Evolutionary conservation across 148 eudicot genomes (phyloP).

Genomic region (Diospyros lotus): DNA sequence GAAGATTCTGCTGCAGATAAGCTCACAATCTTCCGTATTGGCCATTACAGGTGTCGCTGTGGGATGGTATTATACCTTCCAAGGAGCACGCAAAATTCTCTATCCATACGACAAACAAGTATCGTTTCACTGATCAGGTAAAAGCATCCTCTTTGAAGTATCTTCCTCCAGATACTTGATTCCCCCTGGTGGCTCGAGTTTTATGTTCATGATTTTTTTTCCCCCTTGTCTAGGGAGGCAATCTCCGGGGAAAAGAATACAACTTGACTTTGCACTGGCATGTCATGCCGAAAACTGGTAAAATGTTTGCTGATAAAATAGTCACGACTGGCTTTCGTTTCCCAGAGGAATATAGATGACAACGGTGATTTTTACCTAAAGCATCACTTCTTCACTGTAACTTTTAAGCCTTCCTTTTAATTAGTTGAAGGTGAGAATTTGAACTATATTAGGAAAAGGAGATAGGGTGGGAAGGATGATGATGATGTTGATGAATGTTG

Average conservation of each 20-base stretch:
- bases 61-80: slow-evolving; percentile 89
- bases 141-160: not conserved
- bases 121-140: slow-evolving; percentile 81
- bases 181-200: not conserved
- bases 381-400: not conserved
- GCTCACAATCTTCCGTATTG: not conserved
- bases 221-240: slow-evolving; percentile 51
- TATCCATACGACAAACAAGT: slow-evolving; percentile 76
- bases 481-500: not conserved
- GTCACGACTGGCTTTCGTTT: slow-evolving; percentile 64
- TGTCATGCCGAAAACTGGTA: slow-evolving; percentile 94
- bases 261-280: slow-evolving; percentile 95
- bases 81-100: slow-evolving; percentile 65
- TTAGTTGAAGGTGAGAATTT: not conserved
- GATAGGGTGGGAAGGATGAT: not conserved
- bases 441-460: not conserved
- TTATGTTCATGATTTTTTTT: not conserved
- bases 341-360: slow-evolving; percentile 58
- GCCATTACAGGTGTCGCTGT: slow-evolving; percentile 61
- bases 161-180: not conserved
- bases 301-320: slow-evolving; percentile 75
- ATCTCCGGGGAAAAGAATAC: slow-evolving; percentile 64
- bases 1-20: not conserved
- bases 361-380: not conserved
- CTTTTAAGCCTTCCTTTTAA: not conserved